These are phyloP conservation scores for Conoideocrella luteorostrata DNA, from an alignment of 2,329 filamentous ascomycete genomes.

Conservation along the genomic window DNA sequence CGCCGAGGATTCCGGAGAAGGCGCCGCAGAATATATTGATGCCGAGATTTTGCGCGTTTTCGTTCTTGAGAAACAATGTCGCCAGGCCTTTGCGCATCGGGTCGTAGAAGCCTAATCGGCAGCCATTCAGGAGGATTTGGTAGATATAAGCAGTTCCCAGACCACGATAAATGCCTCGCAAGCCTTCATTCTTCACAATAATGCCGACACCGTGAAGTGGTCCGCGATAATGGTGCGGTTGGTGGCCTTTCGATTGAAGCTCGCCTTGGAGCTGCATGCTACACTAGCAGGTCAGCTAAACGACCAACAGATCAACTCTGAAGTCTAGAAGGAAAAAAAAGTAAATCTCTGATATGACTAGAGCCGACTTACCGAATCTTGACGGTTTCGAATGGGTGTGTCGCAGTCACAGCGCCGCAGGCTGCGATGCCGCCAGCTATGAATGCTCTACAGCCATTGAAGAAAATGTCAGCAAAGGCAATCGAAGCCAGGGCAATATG, in stretches of 20 bases:
- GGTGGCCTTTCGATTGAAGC: conserved; percentile 77
- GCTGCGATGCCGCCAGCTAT: conserved; percentile 94
- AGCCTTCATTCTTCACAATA: conserved; percentile 84
- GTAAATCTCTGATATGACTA: not conserved
- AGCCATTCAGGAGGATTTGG: conserved; percentile 93
- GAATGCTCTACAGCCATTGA: conserved; percentile 60
- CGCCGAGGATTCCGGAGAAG: conserved; percentile 80
- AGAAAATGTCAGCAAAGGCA: conserved; percentile 11
- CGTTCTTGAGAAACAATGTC: conserved; percentile 62
- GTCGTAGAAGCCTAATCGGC: conserved; percentile 95
- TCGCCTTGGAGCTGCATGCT: conserved; percentile 96
- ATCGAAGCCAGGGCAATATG: not conserved
- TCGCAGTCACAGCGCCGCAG: conserved; percentile 94
- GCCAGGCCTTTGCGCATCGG: conserved; percentile 73
- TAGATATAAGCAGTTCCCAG: conserved; percentile 92
- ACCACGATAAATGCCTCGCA: conserved; percentile 79
- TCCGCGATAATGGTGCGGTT: conserved; percentile 82
- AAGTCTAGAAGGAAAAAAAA: no score
- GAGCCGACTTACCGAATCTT: conserved; percentile 73
- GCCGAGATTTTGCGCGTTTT: conserved; percentile 71
- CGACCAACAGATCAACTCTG: no score
- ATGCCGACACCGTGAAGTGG: conserved; percentile 87
- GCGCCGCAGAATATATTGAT: conserved; percentile 95
- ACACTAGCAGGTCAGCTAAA: no score
- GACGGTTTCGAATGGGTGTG: conserved; percentile 96